These are phyloP conservation scores for Lactarius deliciosus DNA, from an alignment of 768 basidiomycete species.

Conservation along the genomic window DNA sequence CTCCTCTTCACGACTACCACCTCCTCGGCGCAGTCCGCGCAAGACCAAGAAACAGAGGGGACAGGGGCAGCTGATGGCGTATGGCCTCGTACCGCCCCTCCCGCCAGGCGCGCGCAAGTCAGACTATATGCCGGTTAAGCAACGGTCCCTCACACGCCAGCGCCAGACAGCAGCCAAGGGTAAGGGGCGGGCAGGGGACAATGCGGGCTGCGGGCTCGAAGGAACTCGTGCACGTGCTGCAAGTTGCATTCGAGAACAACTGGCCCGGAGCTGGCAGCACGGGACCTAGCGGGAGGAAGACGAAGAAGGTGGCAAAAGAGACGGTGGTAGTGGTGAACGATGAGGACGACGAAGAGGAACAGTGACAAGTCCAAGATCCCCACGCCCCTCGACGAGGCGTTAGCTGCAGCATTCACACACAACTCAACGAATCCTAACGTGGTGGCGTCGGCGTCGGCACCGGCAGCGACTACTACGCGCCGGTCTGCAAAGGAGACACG, in stretches of 20 bases:
- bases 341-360: background rate
- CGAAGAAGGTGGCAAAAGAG: background rate
- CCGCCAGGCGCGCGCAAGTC: background rate
- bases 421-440: slow-evolving; percentile 16
- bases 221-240: slow-evolving; percentile 12
- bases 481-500: background rate
- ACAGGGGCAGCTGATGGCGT: slow-evolving; percentile 6
- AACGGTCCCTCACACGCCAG: background rate
- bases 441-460: background rate
- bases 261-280: background rate
- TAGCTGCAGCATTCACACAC: slow-evolving; percentile 13
- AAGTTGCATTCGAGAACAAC: slow-evolving; percentile 22
- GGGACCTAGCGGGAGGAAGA: background rate
- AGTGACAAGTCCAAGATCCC: background rate
- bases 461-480: background rate
- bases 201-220: background rate
- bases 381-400: slow-evolving; percentile 1
- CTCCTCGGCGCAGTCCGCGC: slow-evolving; percentile 1
- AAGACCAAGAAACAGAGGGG: slow-evolving; percentile 4
- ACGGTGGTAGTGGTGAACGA: background rate
- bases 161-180: background rate
- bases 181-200: background rate
- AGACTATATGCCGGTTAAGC: background rate
- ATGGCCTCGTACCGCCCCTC: slow-evolving; percentile 12
- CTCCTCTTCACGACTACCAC: background rate